Percentiles rank a stretch among this genome's conserved stretches.
These are phyloP conservation scores for Vitellaria paradoxa DNA, from an alignment of 179 eudicot genomes.

Conservation along the genomic window DNA sequence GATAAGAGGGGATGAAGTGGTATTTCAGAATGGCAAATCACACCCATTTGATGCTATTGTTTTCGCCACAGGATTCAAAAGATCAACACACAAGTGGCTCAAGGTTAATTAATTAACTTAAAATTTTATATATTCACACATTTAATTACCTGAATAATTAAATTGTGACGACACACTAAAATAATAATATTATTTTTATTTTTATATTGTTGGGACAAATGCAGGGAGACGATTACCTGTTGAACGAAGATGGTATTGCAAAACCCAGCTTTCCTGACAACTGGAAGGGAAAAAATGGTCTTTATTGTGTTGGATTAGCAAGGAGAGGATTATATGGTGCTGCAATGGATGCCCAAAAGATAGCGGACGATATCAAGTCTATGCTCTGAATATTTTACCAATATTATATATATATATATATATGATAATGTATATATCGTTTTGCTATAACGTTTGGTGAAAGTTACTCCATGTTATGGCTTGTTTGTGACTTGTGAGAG, in stretches of 20 bases:
- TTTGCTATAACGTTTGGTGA: too few relatives aligned
- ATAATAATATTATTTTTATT: background rate
- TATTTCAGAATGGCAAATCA: conserved; percentile 25
- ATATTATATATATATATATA: too few relatives aligned
- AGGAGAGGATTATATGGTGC: conserved; percentile 48
- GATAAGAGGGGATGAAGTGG: conserved; percentile 30
- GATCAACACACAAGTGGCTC: conserved; percentile 28
- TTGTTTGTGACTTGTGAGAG: too few relatives aligned
- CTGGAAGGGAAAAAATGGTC: conserved; percentile 59
- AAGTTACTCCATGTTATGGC: too few relatives aligned
- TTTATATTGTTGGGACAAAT: background rate
- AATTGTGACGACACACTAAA: too few relatives aligned
- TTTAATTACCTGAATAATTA: too few relatives aligned
- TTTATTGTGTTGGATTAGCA: conserved; percentile 51
- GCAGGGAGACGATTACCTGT: conserved; percentile 44
- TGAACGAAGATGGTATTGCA: conserved; percentile 52
- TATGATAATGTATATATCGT: too few relatives aligned
- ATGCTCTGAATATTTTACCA: background rate
- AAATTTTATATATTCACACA: too few relatives aligned
- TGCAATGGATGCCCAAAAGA: conserved; percentile 49
- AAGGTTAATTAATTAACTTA: too few relatives aligned
- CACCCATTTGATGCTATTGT: conserved; percentile 38
- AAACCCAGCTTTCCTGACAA: conserved; percentile 42
- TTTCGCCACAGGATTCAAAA: conserved; percentile 51
- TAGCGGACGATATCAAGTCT: conserved; percentile 41